A percentile compares a stretch with the other conserved stretches of the same genome.
Conservation (phyloP, 768 basidiomycete species). For the Dictyophora rubrovolvata region DNA sequence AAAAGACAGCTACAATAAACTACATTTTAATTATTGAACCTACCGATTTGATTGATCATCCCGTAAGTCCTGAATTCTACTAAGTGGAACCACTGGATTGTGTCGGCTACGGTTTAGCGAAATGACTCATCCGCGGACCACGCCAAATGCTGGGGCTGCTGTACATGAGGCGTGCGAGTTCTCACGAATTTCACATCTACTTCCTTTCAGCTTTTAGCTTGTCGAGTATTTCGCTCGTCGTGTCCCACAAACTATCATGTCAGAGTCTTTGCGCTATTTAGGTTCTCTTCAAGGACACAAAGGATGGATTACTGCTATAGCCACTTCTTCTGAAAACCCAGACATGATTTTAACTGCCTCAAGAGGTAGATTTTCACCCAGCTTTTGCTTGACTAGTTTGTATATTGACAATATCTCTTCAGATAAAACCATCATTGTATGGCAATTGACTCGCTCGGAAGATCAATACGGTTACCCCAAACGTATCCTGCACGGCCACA, state of each 20-base stretch:
- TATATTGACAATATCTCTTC: slow-evolving; percentile 16
- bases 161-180: slow-evolving; percentile 2
- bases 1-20: neutral
- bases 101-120: neutral
- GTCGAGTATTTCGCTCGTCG: neutral
- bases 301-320: slow-evolving; percentile 98
- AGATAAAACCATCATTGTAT: slow-evolving; percentile 99
- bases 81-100: too few relatives aligned
- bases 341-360: slow-evolving; percentile 99
- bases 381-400: slow-evolving; percentile 19
- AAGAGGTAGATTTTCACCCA: slow-evolving; percentile 53
- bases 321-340: slow-evolving; percentile 96
- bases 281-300: slow-evolving; percentile 89
- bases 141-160: slow-evolving; percentile 8
- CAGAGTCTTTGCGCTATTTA: slow-evolving; percentile 82
- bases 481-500: slow-evolving; percentile 95
- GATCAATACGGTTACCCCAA: slow-evolving; percentile 96
- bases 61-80: neutral
- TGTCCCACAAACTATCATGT: slow-evolving; percentile 34
- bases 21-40: neutral
- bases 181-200: slow-evolving; percentile 1
- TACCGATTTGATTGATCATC: neutral
- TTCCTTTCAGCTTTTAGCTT: neutral
- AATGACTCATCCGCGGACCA: neutral
- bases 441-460: slow-evolving; percentile 88